phyloP scores from a whole-genome alignment of 495 filamentous ascomycete species.

The Amniculicola lignicola region DNA sequence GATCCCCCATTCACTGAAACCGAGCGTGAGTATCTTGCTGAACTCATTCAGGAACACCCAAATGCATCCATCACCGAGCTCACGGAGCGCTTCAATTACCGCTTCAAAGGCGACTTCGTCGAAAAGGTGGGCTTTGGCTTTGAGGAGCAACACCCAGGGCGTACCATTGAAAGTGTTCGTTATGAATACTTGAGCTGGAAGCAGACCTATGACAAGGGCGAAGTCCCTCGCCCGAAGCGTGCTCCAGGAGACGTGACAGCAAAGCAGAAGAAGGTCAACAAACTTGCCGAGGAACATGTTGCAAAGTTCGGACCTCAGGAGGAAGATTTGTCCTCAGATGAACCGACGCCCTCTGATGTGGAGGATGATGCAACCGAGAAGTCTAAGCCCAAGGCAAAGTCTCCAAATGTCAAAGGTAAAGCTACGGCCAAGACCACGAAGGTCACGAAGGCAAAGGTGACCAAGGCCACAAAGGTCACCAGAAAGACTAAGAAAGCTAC shows the following conservation, averaged over 20 bases:
- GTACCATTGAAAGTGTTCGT: constrained; percentile 17
- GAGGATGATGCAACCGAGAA: no score
- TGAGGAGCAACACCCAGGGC: constrained; percentile 1
- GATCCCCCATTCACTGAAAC: constrained; percentile 7
- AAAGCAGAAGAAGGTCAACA: not conserved
- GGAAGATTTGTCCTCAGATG: not conserved
- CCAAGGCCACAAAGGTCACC: not conserved
- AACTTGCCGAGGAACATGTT: not conserved
- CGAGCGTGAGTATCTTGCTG: constrained; percentile 12
- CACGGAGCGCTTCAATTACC: constrained; percentile 17
- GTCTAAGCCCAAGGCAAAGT: no score
- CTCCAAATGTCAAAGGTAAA: no score
- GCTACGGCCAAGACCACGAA: no score
- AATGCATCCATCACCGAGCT: constrained; percentile 20
- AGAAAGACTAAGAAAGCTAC: not conserved
- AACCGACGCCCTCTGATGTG: not conserved
- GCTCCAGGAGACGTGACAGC: no score
- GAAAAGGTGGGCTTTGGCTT: not conserved
- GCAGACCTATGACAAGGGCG: constrained; percentile 9
- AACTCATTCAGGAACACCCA: constrained; percentile 3
- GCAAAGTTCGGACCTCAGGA: not conserved
- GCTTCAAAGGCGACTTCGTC: constrained; percentile 10
- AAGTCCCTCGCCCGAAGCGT: not conserved
- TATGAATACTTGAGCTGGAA: constrained; percentile 13
- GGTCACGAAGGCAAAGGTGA: not conserved